A percentile compares a stretch with the other conserved stretches of the same genome.
Evolutionary conservation across 2,329 filamentous ascomycete species (phyloP).

Genomic region (Alternaria consortialis): DNA sequence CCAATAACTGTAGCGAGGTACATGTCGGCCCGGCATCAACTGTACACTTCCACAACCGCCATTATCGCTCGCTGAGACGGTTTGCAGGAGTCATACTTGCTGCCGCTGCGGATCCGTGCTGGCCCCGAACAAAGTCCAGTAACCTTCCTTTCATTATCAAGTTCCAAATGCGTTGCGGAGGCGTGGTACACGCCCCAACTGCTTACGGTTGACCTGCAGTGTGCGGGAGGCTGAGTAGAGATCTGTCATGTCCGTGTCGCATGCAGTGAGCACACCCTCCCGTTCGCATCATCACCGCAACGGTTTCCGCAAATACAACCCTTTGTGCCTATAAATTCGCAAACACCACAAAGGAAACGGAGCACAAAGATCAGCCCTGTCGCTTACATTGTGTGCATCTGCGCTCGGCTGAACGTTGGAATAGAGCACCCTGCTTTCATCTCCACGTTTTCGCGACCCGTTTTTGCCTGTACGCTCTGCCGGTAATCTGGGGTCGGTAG

Average conservation of each 20-base stretch:
- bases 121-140: conserved; percentile 6
- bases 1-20: conserved; percentile 3
- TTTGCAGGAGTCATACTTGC: conserved; percentile 1
- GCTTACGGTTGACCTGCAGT: conserved; percentile 24
- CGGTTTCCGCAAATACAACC: neutral
- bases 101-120: conserved; percentile 16
- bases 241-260: conserved; percentile 31
- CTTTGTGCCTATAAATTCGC: conserved; percentile 1
- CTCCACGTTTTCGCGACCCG: conserved; percentile 16
- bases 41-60: conserved; percentile 6
- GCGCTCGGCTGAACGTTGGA: conserved; percentile 8
- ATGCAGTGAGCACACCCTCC: conserved; percentile 45
- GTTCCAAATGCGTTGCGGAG: conserved; percentile 3
- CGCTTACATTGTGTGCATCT: conserved; percentile 13
- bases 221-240: conserved; percentile 42
- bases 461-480: conserved; percentile 19
- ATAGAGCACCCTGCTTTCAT: conserved; percentile 6
- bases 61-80: conserved; percentile 1
- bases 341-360: conserved; percentile 8
- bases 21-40: conserved; percentile 10
- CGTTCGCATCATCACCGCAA: conserved; percentile 16
- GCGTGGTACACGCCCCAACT: conserved; percentile 12
- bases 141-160: conserved; percentile 10
- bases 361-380: conserved; percentile 12
- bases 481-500: conserved; percentile 23